Evolutionary conservation across 371 early-diverging fungal genomes (phyloP).

Genomic region (Mortierella sp.): DNA sequence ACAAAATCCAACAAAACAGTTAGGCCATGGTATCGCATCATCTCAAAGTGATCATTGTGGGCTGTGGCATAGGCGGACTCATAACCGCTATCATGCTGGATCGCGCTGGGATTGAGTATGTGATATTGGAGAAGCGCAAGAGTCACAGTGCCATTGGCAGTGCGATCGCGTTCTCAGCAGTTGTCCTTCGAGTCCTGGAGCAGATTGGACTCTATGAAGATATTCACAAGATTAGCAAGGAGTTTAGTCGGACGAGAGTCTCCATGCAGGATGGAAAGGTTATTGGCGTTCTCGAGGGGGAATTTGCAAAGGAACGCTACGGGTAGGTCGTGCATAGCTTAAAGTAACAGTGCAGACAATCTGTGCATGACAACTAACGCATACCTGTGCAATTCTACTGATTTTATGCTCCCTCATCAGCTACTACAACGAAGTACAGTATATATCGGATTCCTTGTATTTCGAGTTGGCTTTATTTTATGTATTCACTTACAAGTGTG

Average conservation of each 20-base stretch:
- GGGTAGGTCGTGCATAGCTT: too few relatives aligned
- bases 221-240: conserved; percentile 4
- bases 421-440: conserved; percentile 9
- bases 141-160: conserved; percentile 10
- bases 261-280: conserved; percentile 4
- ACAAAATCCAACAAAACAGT: background rate
- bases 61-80: conserved; percentile 16
- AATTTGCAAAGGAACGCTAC: conserved; percentile 4
- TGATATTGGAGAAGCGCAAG: conserved; percentile 6
- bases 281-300: conserved; percentile 4
- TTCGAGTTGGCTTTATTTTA: too few relatives aligned
- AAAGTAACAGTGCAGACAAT: too few relatives aligned
- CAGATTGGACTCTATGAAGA: conserved; percentile 13
- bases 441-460: too few relatives aligned
- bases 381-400: too few relatives aligned
- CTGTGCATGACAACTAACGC: too few relatives aligned
- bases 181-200: conserved; percentile 20
- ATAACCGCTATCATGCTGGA: conserved; percentile 21
- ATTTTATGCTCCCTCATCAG: background rate
- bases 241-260: conserved; percentile 5
- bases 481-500: too few relatives aligned
- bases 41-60: conserved; percentile 20
- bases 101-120: conserved; percentile 14
- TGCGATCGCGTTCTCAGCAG: conserved; percentile 11
- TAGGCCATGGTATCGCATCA: conserved; percentile 1